Base-by-base conservation (phyloP, 176 grass and related monocot genomes). In the Luzula sylvatica region DNA sequence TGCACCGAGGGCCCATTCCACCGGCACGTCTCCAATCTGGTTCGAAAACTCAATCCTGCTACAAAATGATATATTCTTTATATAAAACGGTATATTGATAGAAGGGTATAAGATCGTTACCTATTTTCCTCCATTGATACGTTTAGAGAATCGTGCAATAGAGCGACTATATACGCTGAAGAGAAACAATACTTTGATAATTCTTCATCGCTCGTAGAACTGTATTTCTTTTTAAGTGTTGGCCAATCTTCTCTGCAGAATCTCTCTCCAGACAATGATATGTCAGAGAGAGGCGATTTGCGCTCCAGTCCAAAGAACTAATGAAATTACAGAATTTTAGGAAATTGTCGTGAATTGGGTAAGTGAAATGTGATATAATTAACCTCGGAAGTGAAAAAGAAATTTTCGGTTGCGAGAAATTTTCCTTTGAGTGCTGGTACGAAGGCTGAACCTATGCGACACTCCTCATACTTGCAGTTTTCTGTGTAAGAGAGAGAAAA, bases 351-450 rank as follows among this genome's bases (percentile, higher is more conserved):
- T n/a, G n/a, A n/a, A n/a, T n/a, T n/a, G n/a, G n/a, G n/a, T n/a
- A n/a, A 16, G 26, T 5, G 26, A 51, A 62, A 20, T 22, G 11
- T 8, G 32, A n/a, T 46, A 49, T 49, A 46, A 8, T 64, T 16
- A 17, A 96, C 90, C 90, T 89, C 82, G 40, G 80, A 71, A 26
- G 90, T 96, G 66, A 86, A 89, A 71, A 78, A 89, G 74, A 96
- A 96, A 78, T 96, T 96, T 57, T 96, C 90, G 60, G 90, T 96
- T 67, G 84, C 90, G 52, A 96, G 51, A 66, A 96, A 96, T 40
- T 73, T 72, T 41, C 90, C 90, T 51, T n/a, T 66, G 13, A 96
- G 57, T 68, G 88, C 78, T 64, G 90, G 90, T 65, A 96, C 68
- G 6, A 96, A 88, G 58, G 58, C 66, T 52, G 84, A 74, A 45